Evolutionary conservation across 768 basidiomycete genomes (phyloP).

Genomic region (Calocera viscosa): DNA sequence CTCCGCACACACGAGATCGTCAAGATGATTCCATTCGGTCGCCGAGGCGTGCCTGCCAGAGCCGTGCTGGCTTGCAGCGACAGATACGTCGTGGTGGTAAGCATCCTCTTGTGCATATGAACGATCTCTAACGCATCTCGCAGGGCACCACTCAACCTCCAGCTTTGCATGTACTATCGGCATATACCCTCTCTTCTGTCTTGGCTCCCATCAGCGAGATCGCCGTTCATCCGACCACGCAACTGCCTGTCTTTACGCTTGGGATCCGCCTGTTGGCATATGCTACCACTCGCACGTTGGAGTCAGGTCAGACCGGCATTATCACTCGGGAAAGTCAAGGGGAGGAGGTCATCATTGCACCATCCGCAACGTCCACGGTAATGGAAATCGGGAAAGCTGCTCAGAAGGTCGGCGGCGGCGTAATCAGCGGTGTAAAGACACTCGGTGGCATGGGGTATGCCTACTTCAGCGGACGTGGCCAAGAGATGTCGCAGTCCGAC

Average conservation of each 20-base stretch:
- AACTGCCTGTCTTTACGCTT: conserved; percentile 24
- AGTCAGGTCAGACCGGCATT: conserved; percentile 4
- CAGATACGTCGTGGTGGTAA: neutral
- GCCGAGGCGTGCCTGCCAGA: neutral
- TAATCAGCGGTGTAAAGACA: conserved; percentile 52
- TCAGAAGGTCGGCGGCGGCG: conserved; percentile 45
- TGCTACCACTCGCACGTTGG: conserved; percentile 12
- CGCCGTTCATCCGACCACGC: conserved; percentile 17
- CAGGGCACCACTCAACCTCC: conserved; percentile 49
- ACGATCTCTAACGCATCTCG: neutral
- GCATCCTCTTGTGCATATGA: neutral
- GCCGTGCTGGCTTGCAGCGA: neutral
- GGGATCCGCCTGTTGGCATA: conserved; percentile 15
- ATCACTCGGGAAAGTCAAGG: conserved; percentile 10
- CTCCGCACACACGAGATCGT: neutral
- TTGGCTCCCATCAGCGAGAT: conserved; percentile 20
- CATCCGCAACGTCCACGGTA: conserved; percentile 17
- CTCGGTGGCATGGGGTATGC: conserved; percentile 41
- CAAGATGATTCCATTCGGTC: neutral
- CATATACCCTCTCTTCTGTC: conserved; percentile 38
- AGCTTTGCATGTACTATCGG: conserved; percentile 44
- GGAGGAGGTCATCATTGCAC: conserved; percentile 12
- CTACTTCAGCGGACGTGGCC: neutral
- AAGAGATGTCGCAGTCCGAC: neutral
- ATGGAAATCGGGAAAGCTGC: conserved; percentile 39